Evolutionary conservation across 495 filamentous ascomycete species (phyloP).

Genomic region (Collariella sp.): DNA sequence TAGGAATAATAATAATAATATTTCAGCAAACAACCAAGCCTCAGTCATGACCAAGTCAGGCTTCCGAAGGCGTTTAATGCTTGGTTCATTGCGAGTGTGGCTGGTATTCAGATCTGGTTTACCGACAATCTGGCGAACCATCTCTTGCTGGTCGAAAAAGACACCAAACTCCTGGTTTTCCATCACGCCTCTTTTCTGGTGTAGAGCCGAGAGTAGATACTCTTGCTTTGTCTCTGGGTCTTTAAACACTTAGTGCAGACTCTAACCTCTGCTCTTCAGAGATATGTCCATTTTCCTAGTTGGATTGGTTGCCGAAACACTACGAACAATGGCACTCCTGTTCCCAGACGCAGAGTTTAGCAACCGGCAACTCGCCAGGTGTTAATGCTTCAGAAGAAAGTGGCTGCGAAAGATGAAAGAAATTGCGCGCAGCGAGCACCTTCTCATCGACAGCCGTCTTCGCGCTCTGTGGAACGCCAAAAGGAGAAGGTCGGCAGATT

Average conservation of each 20-base stretch:
- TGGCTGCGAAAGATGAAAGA: constrained; percentile 12
- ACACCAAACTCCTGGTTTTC: constrained; percentile 36
- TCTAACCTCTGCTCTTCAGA: too few relatives aligned
- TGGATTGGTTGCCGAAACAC: constrained; percentile 36
- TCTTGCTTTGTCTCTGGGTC: too few relatives aligned
- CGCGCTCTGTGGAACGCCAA: not conserved
- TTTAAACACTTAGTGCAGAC: too few relatives aligned
- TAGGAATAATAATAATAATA: too few relatives aligned
- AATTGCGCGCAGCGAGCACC: not conserved
- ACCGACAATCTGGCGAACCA: constrained; percentile 43
- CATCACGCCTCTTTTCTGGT: constrained; percentile 38
- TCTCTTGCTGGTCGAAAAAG: constrained; percentile 34
- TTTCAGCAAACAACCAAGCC: not conserved
- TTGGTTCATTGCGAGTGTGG: constrained; percentile 23
- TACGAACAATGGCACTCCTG: constrained; percentile 37
- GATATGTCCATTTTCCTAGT: constrained; percentile 20
- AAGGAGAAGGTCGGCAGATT: constrained; percentile 14
- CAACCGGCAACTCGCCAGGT: constrained; percentile 15
- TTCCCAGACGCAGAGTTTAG: constrained; percentile 25
- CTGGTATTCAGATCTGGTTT: constrained; percentile 32
- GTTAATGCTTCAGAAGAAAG: constrained; percentile 3
- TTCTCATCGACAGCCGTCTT: not conserved
- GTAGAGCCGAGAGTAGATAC: constrained; percentile 12
- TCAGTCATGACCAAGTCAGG: constrained; percentile 15
- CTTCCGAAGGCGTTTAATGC: constrained; percentile 23